A percentile compares a stretch with the other conserved stretches of the same genome.
Conservation (phyloP, 768 basidiomycete species). For the Kwoniella pini region DNA sequence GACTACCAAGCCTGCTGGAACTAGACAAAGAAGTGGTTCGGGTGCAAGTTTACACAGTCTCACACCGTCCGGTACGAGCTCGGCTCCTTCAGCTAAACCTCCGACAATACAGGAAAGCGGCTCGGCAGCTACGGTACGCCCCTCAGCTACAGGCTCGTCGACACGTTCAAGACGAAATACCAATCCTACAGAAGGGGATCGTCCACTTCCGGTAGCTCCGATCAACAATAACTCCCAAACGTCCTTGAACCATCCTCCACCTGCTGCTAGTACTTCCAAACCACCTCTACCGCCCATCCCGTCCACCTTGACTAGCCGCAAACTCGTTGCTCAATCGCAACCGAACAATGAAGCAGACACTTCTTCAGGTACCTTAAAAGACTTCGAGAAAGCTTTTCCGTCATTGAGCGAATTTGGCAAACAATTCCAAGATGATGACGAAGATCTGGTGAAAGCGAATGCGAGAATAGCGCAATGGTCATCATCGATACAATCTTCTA, state of each 20-base stretch:
- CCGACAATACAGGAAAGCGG: constrained; percentile 10
- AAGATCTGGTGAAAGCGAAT: constrained; percentile 2
- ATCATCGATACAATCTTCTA: background rate
- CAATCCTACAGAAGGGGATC: constrained; percentile 7
- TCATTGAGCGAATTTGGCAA: constrained; percentile 51
- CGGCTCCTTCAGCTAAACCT: background rate
- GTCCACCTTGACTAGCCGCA: background rate
- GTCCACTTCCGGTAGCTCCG: background rate
- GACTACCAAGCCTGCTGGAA: constrained; percentile 9
- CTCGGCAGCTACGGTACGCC: constrained; percentile 1
- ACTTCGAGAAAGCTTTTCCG: constrained; percentile 51
- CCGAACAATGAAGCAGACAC: constrained; percentile 6
- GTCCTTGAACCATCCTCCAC: too few species aligned
- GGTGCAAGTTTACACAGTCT: constrained; percentile 11
- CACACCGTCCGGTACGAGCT: background rate
- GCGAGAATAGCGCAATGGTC: constrained; percentile 10
- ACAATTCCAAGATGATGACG: constrained; percentile 30
- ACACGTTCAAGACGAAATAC: constrained; percentile 23
- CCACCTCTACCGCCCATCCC: constrained; percentile 10
- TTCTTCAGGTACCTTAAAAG: constrained; percentile 31
- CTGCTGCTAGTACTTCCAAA: constrained; percentile 4
- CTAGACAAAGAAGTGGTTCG: constrained; percentile 28
- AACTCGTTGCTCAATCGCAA: constrained; percentile 13
- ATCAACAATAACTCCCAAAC: background rate
- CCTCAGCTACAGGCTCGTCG: constrained; percentile 27